phyloP scores from a whole-genome alignment of 768 basidiomycete genomes.

The Suillus subluteus region DNA sequence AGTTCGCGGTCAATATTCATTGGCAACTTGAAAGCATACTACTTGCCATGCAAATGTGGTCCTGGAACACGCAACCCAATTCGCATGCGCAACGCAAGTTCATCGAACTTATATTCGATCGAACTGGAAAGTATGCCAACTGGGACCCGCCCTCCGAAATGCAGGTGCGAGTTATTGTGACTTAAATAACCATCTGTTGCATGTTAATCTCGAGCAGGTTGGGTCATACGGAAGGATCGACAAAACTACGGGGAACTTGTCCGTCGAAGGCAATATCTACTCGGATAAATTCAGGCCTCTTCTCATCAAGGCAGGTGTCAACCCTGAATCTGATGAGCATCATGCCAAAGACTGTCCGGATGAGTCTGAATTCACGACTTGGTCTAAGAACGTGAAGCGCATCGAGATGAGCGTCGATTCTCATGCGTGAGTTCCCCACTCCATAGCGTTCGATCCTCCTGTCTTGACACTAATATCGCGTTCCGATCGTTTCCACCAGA shows the following conservation, averaged over 20 bases:
- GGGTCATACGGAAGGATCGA: slow-evolving; percentile 33
- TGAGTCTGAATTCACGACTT: slow-evolving; percentile 18
- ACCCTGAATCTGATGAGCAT: slow-evolving; percentile 10
- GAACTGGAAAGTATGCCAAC: slow-evolving; percentile 32
- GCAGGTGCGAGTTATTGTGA: slow-evolving; percentile 12
- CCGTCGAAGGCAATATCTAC: slow-evolving; percentile 24
- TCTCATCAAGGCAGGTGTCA: not conserved
- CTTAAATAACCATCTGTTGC: not conserved
- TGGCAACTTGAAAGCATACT: not conserved
- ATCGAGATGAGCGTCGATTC: slow-evolving; percentile 14
- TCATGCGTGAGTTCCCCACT: slow-evolving; percentile 14
- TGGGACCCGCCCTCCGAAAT: slow-evolving; percentile 32
- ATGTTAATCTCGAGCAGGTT: not conserved
- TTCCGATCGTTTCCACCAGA: not conserved
- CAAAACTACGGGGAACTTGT: slow-evolving; percentile 24
- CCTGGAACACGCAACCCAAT: not conserved
- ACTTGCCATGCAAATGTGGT: not conserved
- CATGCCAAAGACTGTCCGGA: slow-evolving; percentile 12
- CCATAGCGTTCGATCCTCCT: not conserved
- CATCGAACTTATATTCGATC: slow-evolving; percentile 26
- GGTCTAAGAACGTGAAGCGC: slow-evolving; percentile 15
- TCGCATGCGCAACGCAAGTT: slow-evolving; percentile 26
- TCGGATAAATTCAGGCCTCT: not conserved
- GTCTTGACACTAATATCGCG: not conserved
- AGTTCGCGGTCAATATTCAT: not conserved